Evolutionary conservation across 2,329 filamentous ascomycete genomes (phyloP).

Genomic region (Fusarium musae): DNA sequence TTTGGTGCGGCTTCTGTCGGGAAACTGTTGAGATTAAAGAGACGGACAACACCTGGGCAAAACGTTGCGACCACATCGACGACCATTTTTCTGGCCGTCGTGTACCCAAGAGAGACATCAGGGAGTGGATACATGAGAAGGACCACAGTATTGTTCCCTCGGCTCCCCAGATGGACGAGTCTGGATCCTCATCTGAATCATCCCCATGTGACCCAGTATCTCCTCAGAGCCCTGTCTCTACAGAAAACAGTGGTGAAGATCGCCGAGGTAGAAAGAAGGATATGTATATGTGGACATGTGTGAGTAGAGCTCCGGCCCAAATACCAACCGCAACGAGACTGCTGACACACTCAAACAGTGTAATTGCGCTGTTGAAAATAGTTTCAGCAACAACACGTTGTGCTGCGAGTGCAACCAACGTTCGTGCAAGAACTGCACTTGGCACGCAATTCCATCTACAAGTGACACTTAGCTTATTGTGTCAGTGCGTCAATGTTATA

Average conservation of each 20-base stretch:
- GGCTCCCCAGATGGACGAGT: not conserved
- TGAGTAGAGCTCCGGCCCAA: conserved; percentile 37
- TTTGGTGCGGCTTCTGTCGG: conserved; percentile 90
- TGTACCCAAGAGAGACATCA: conserved; percentile 56
- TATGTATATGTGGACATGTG: conserved; percentile 47
- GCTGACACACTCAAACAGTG: conserved; percentile 35
- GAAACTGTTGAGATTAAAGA: conserved; percentile 62
- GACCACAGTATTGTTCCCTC: not conserved
- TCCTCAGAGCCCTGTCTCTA: not conserved
- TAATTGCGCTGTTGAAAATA: conserved; percentile 25
- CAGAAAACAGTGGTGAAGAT: conserved; percentile 9
- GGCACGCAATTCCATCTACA: not conserved
- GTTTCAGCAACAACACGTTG: not conserved
- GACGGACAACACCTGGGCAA: conserved; percentile 63
- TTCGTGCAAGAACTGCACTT: conserved; percentile 8
- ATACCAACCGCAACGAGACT: not conserved
- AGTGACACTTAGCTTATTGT: conserved; percentile 1
- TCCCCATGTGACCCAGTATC: conserved; percentile 12
- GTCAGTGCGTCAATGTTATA: not conserved
- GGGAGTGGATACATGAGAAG: conserved; percentile 63
- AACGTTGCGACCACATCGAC: conserved; percentile 78
- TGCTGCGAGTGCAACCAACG: conserved; percentile 26
- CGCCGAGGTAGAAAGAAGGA: conserved; percentile 23
- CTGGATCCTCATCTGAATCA: conserved; percentile 1
- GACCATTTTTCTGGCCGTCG: conserved; percentile 70